Percentiles rank a stretch among this genome's conserved stretches.
Evolutionary conservation across 352 stramenopile species (phyloP).

Genomic region (Elongisporangium prolatum): DNA sequence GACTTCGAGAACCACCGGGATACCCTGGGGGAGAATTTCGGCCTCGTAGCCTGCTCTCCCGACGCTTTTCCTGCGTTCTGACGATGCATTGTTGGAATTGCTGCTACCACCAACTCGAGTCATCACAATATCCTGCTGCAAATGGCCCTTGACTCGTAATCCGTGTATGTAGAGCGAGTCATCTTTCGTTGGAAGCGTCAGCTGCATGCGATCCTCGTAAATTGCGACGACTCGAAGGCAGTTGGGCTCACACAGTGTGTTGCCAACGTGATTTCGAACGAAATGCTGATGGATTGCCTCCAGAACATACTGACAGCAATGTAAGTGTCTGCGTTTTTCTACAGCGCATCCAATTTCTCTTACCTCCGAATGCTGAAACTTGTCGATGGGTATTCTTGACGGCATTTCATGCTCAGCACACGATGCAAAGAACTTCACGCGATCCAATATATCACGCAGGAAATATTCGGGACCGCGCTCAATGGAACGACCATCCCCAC

Average conservation of each 20-base stretch:
- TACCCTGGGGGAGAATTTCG: conserved; percentile 12
- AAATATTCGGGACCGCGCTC: conserved; percentile 27
- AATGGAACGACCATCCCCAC: neutral
- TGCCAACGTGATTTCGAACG: conserved; percentile 36
- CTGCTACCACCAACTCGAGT: conserved; percentile 5
- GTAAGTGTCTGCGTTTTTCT: no score
- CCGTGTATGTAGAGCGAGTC: conserved; percentile 24
- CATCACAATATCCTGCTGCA: conserved; percentile 23
- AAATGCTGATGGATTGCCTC: conserved; percentile 59
- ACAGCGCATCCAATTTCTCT: no score
- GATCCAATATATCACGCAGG: conserved; percentile 21
- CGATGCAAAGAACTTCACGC: conserved; percentile 32
- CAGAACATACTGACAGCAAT: conserved; percentile 24
- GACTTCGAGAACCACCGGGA: conserved; percentile 28
- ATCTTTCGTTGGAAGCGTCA: conserved; percentile 9
- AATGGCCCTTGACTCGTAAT: conserved; percentile 18
- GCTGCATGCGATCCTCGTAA: conserved; percentile 26
- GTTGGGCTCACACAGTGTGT: conserved; percentile 20
- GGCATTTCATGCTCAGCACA: conserved; percentile 22
- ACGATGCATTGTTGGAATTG: neutral
- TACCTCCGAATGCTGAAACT: conserved; percentile 35
- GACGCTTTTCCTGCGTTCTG: neutral
- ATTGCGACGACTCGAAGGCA: conserved; percentile 37
- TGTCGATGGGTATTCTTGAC: conserved; percentile 26
- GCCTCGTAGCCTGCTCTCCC: neutral